Evolutionary conservation across 225 moss, liverwort and hornwort genomes (phyloP), one percentile per base, ranked within the genome.

Genomic region (Rhytidiadelphus loreus): DNA sequence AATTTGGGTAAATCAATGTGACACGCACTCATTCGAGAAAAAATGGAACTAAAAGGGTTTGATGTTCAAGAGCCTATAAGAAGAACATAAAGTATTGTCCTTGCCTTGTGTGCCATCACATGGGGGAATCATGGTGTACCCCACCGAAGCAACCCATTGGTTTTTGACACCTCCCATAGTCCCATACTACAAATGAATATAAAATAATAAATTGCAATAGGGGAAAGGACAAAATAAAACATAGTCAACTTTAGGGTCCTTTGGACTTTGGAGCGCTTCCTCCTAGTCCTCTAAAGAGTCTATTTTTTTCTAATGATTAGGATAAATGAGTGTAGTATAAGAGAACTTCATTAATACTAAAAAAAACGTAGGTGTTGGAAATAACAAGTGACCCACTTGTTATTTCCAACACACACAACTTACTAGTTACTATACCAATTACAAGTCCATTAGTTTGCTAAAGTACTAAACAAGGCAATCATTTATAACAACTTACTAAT

Each of bases 391-490:
- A 8, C 5, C 26, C 8, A 70, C 43, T 43, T 8, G 25, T 35
- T 41, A 25, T 41, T 70, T 26, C 8, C 25, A 3, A 41, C 26
- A 1, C 0, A 0, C 5, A 9, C 16, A 16, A 71, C 16, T 14
- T 19, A 24, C 0, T 71, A 71, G 9, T 14, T 19, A 24, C 0
- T 71, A 16, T 16, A 43, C 9, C 16, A 26, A 26, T 43, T 0
- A 11, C 5, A 28, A 43, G 2, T 28, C 0, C 1, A 1, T 66
- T 11, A 7, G 11, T 32, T 1, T 10, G 3, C 16, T 28, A 71
- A 16, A 71, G 41, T 2, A 71, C 39, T 8, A 43, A 28, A 43
- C 8, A 26, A 41, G 43, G 15, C 12, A 16, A 26, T 71, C 16
- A 15, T 71, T 68, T n/a, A n/a, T n/a, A 22, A 68, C 2, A 68